These are phyloP conservation scores for Penstemon eatonii DNA, from an alignment of 257 asterid species.

Conservation along the genomic window DNA sequence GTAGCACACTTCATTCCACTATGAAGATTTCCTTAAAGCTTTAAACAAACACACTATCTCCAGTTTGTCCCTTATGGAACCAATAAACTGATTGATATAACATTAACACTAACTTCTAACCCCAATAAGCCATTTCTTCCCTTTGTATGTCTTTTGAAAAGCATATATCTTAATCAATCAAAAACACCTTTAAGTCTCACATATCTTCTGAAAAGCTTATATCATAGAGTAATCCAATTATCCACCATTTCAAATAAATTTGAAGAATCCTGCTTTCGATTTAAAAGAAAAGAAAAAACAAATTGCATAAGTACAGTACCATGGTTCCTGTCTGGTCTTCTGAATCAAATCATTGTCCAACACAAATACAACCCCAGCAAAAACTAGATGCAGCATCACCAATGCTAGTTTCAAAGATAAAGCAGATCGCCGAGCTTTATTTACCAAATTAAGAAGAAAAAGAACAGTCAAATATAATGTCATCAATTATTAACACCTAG, in stretches of 20 bases:
- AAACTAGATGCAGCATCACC: conserved; percentile 82
- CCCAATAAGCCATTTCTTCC: conserved; percentile 9
- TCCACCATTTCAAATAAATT: conserved; percentile 12
- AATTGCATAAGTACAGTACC: conserved; percentile 44
- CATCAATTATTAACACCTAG: neutral
- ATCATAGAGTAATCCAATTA: conserved; percentile 22
- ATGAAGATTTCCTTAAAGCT: neutral
- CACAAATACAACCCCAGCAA: conserved; percentile 53
- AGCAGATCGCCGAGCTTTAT: conserved; percentile 78
- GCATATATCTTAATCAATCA: neutral
- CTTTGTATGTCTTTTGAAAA: neutral
- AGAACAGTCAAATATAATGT: neutral
- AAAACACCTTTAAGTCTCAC: neutral
- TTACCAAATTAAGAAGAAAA: conserved; percentile 22
- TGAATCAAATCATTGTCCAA: conserved; percentile 69
- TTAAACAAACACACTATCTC: no score
- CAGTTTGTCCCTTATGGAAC: neutral
- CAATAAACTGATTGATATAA: neutral
- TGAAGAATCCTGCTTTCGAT: neutral
- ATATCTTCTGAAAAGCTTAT: conserved; percentile 4
- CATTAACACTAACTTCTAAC: neutral
- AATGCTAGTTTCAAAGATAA: conserved; percentile 63
- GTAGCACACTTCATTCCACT: conserved; percentile 3
- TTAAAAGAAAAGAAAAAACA: neutral
- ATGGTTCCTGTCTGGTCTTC: conserved; percentile 61